phyloP scores from a whole-genome alignment of 2,329 filamentous ascomycete species.

The Diplodia intermedia region DNA sequence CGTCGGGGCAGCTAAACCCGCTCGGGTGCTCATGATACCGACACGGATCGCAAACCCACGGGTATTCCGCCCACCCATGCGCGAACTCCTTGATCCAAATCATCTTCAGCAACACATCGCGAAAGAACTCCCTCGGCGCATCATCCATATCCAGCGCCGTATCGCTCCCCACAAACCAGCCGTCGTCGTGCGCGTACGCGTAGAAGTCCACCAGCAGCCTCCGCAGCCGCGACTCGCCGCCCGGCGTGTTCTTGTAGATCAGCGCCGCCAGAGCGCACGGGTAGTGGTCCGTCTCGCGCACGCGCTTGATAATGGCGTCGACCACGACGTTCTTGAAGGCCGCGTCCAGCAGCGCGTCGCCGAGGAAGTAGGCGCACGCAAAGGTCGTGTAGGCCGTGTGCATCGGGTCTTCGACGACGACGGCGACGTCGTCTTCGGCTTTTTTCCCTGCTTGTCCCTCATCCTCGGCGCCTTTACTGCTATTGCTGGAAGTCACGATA shows the following conservation, averaged over 20 bases:
- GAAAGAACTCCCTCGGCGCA: not conserved
- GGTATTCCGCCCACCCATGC: not conserved
- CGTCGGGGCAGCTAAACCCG: too few relatives aligned
- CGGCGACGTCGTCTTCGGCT: too few relatives aligned
- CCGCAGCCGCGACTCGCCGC: not conserved
- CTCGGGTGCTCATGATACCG: not conserved
- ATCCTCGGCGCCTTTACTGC: too few relatives aligned
- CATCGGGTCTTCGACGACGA: not conserved
- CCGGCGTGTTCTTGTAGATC: not conserved
- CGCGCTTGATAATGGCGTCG: conserved; percentile 33
- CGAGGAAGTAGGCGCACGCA: conserved; percentile 39
- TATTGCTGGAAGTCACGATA: too few relatives aligned
- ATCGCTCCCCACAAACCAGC: not conserved
- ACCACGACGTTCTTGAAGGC: conserved; percentile 39
- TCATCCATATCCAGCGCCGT: not conserved
- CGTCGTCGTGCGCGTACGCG: not conserved
- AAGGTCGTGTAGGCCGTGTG: conserved; percentile 22
- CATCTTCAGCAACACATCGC: not conserved
- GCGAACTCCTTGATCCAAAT: not conserved
- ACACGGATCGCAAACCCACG: not conserved
- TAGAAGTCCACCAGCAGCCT: not conserved
- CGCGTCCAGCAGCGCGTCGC: conserved; percentile 37
- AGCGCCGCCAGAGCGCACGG: not conserved
- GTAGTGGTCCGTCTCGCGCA: conserved; percentile 21
- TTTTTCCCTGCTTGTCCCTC: not conserved